A percentile compares a stretch with the other conserved stretches of the same genome.
Evolutionary conservation across 345 rosid genomes (phyloP).

Genomic region (Citrus hindsii): DNA sequence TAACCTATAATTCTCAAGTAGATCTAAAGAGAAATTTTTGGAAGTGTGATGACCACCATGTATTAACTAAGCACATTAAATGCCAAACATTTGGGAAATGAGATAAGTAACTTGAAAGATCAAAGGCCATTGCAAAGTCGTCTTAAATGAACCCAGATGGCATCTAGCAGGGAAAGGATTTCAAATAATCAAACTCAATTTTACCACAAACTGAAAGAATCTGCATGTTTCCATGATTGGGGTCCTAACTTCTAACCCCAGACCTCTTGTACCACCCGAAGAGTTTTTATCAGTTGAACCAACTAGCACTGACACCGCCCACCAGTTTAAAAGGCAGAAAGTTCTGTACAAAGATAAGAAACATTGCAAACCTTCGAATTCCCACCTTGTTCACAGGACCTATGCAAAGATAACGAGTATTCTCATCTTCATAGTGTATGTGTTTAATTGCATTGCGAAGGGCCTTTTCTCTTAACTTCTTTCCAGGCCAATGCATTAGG

Average conservation of each 20-base stretch:
- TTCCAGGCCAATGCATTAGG: constrained; percentile 85
- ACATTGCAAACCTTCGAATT: constrained; percentile 11
- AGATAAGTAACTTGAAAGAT: constrained; percentile 1
- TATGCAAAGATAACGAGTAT: constrained; percentile 89
- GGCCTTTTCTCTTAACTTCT: constrained; percentile 88
- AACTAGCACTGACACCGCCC: not conserved
- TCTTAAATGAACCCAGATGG: not conserved
- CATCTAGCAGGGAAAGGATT: not conserved
- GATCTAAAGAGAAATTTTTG: not conserved
- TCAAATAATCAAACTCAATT: not conserved
- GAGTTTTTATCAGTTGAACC: not conserved
- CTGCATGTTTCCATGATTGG: not conserved
- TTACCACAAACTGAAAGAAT: not conserved
- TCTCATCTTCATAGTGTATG: constrained; percentile 93
- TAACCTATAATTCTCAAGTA: constrained; percentile 9
- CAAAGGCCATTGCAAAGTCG: not conserved
- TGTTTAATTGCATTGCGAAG: constrained; percentile 57
- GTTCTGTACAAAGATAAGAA: not conserved
- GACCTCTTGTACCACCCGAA: not conserved
- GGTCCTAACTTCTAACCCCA: not conserved
- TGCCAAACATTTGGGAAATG: not conserved
- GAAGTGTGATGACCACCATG: not conserved
- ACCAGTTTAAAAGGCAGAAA: not conserved
- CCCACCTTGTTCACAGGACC: constrained; percentile 95
- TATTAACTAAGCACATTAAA: not conserved